A percentile compares a stretch with the other conserved stretches of the same genome.
Conservation (phyloP, 225 moss, liverwort and hornwort genomes). For the Anthoceros angustus region DNA sequence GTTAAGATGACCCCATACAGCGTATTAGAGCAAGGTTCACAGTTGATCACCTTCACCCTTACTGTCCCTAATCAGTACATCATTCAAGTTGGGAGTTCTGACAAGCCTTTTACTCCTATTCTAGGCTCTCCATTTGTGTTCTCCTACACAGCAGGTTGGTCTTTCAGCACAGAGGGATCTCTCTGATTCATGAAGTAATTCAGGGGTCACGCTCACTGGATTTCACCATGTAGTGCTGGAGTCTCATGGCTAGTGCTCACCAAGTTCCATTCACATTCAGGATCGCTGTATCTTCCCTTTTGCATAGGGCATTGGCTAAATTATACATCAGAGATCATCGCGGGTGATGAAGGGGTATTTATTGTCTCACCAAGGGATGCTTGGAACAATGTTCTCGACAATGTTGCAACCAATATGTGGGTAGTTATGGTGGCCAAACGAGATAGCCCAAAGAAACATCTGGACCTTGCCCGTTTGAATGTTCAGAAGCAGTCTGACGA, state of each 20-base stretch:
- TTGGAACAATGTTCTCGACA: neutral
- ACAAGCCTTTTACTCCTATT: neutral
- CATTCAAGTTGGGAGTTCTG: neutral
- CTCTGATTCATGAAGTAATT: neutral
- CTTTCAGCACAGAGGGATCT: neutral
- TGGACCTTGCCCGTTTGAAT: neutral
- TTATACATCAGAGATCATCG: neutral
- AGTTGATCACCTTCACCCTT: neutral
- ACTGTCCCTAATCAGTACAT: neutral
- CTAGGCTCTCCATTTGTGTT: constrained; percentile 1
- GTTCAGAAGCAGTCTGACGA: neutral
- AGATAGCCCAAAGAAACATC: neutral
- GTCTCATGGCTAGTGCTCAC: neutral
- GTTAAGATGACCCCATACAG: neutral
- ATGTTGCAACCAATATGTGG: neutral
- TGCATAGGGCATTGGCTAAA: neutral
- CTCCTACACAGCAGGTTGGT: neutral
- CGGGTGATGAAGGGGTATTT: neutral
- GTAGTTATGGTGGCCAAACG: neutral
- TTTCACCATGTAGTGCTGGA: neutral
- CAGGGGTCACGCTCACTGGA: neutral
- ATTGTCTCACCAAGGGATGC: neutral
- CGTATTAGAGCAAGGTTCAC: neutral
- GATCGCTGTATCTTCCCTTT: neutral
- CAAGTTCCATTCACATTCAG: neutral